phyloP scores from a whole-genome alignment of 768 basidiomycete species.

The Coprinopsis sp. region DNA sequence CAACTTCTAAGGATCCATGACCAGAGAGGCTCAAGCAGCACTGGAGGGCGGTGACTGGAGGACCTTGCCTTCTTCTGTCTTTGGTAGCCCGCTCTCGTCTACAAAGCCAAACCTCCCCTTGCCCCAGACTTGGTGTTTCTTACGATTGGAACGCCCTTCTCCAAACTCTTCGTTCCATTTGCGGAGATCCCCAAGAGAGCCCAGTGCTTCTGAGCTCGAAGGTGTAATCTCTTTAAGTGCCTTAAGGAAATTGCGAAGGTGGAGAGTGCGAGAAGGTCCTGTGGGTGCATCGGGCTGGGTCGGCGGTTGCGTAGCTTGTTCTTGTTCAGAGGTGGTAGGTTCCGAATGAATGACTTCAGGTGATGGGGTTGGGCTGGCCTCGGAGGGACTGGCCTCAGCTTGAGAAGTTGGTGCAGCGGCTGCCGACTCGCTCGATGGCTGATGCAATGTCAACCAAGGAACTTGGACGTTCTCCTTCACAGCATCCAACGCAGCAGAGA shows the following conservation, averaged over 20 bases:
- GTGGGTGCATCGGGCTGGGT: constrained; percentile 12
- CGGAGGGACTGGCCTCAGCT: too few relatives aligned
- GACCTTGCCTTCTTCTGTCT: constrained; percentile 43
- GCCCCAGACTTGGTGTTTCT: constrained; percentile 75
- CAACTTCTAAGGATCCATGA: too few relatives aligned
- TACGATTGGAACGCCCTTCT: constrained; percentile 68
- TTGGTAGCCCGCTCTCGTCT: constrained; percentile 28
- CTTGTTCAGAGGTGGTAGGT: constrained; percentile 1
- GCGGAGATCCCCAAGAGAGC: constrained; percentile 67
- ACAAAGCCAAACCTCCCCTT: constrained; percentile 86
- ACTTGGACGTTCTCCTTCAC: constrained; percentile 81
- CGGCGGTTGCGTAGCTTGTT: constrained; percentile 5
- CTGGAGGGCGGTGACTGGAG: constrained; percentile 15
- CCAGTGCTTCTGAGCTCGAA: constrained; percentile 78
- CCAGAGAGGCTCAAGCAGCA: not conserved
- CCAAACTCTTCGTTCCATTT: constrained; percentile 96
- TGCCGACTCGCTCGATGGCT: not conserved
- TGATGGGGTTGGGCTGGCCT: constrained; percentile 2
- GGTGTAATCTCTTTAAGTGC: constrained; percentile 89
- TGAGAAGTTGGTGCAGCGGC: too few relatives aligned
- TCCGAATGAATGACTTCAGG: constrained; percentile 2
- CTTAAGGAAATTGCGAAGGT: constrained; percentile 67
- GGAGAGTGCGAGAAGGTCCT: constrained; percentile 11
- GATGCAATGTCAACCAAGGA: constrained; percentile 55
- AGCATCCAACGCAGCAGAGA: constrained; percentile 86